A percentile compares a stretch with the other conserved stretches of the same genome.
phyloP scores from a whole-genome alignment of 768 basidiomycete genomes.

The Tricholoma sp. region DNA sequence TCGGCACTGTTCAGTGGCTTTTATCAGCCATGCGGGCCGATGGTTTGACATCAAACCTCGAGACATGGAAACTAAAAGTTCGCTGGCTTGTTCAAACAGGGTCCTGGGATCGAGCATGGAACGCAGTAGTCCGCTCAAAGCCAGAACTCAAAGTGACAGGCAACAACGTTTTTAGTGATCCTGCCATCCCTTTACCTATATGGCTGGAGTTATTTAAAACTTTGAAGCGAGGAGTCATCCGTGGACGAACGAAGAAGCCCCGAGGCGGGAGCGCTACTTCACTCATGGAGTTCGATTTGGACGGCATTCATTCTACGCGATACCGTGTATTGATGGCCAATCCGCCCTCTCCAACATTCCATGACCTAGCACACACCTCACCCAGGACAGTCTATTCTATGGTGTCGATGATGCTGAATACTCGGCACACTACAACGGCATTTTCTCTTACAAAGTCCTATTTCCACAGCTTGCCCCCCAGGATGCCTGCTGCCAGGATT shows the following conservation, averaged over 20 bases:
- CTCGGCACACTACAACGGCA: constrained; percentile 35
- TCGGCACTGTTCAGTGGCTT: constrained; percentile 40
- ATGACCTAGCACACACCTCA: constrained; percentile 28
- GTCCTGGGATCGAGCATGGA: constrained; percentile 56
- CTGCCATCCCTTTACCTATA: constrained; percentile 16
- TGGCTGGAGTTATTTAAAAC: constrained; percentile 44
- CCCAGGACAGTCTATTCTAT: constrained; percentile 41
- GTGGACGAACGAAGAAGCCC: constrained; percentile 15
- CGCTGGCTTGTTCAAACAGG: constrained; percentile 54
- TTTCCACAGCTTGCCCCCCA: constrained; percentile 42
- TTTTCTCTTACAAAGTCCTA: constrained; percentile 42
- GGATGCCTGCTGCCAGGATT: constrained; percentile 29
- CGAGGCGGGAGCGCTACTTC: neutral
- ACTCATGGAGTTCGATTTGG: neutral
- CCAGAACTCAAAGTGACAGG: neutral
- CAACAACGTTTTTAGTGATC: constrained; percentile 5
- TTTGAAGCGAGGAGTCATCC: constrained; percentile 30
- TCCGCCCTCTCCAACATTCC: constrained; percentile 31
- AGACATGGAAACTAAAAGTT: constrained; percentile 53
- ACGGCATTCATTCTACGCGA: constrained; percentile 17
- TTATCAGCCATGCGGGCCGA: constrained; percentile 43
- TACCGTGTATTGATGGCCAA: constrained; percentile 38
- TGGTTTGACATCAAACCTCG: constrained; percentile 37
- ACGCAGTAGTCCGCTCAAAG: constrained; percentile 21
- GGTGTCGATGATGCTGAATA: constrained; percentile 41